phyloP scores from a whole-genome alignment of 2,329 filamentous ascomycete species.

The Talaromyces sp. region DNA sequence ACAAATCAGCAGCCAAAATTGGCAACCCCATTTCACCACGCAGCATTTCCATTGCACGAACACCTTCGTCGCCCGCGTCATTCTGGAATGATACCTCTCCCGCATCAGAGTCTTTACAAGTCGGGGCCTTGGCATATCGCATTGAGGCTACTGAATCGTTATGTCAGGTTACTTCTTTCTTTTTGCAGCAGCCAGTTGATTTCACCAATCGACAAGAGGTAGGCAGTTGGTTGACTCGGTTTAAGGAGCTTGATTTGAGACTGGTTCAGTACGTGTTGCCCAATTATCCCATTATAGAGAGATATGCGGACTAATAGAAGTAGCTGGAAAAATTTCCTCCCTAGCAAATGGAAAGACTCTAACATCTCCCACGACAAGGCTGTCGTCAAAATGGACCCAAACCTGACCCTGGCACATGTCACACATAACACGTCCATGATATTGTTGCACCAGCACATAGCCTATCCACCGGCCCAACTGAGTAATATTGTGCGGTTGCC shows the following conservation, averaged over 20 bases:
- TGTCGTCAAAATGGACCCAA: constrained; percentile 40
- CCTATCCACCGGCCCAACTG: constrained; percentile 36
- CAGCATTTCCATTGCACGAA: constrained; percentile 15
- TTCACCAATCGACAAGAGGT: constrained; percentile 24
- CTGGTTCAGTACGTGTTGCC: constrained; percentile 19
- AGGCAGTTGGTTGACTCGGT: constrained; percentile 30
- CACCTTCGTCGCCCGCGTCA: background rate
- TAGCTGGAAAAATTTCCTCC: constrained; percentile 45
- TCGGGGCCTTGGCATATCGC: constrained; percentile 45
- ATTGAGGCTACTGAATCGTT: constrained; percentile 28
- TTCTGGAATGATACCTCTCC: constrained; percentile 10
- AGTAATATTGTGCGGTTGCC: constrained; percentile 34
- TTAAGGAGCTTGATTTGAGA: constrained; percentile 16
- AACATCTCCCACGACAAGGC: constrained; percentile 24
- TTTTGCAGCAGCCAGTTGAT: constrained; percentile 29
- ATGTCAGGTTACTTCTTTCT: constrained; percentile 31
- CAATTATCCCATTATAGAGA: background rate
- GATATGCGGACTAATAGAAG: background rate
- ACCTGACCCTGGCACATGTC: constrained; percentile 46
- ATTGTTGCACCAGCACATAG: constrained; percentile 46
- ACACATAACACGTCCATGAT: constrained; percentile 50
- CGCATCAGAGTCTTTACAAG: constrained; percentile 33
- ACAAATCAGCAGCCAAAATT: constrained; percentile 35
- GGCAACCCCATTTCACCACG: constrained; percentile 32
- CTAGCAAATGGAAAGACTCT: constrained; percentile 38